Base-by-base conservation (phyloP, 2,329 filamentous ascomycete species). In the Escovopsis sp. region DNA sequence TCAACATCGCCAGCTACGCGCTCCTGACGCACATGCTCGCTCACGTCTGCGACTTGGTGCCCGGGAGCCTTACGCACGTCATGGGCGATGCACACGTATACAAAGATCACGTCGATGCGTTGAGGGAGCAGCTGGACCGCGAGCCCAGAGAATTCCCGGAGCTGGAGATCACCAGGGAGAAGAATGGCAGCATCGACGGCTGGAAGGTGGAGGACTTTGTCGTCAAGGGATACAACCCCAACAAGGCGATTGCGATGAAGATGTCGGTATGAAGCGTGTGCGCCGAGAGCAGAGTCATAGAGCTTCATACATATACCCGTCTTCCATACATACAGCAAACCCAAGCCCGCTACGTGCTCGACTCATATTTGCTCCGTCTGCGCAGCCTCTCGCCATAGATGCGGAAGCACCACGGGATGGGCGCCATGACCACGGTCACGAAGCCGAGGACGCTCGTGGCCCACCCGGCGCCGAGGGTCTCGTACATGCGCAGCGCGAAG, bases 61-160 rank as follows among this genome's bases (percentile, higher is more conserved):
- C 91, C 0, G 91, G 89, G 0, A 89, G 77, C 41, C 72, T 98
- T 48, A 91, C 87, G 34, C 91, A 96, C 62, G 87, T 87, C 39
- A 94, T 98, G 87, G 91, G 91, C 12, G 91, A 98, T 61, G 86
- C 89, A n/a, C 91, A 98, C 62, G 81, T 98, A 1, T 98, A 98
- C 62, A 64, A 82, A 7, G 89, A 98, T 59, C 91, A 98, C 59
- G 75, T 94, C 7, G 87, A 94, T 42, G 88, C 91, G 11, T 67
- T 98, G 45, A 74, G 82, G 56, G 72, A 77, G 43, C 91, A 98
- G 65, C 59, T 96, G 32, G 73, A 77, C 57, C 70, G 91, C 7
- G 82, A 88, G 57, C 91, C 91, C 26, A 73, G 77, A 10, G 72
- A 76, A 0, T 96, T 96, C 51, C 91, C 91, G 0, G 76, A 75